Percentiles rank a stretch among this genome's conserved stretches.
Evolutionary conservation across 2,329 filamentous ascomycete genomes (phyloP).

Genomic region (Penicillium rolfsii): DNA sequence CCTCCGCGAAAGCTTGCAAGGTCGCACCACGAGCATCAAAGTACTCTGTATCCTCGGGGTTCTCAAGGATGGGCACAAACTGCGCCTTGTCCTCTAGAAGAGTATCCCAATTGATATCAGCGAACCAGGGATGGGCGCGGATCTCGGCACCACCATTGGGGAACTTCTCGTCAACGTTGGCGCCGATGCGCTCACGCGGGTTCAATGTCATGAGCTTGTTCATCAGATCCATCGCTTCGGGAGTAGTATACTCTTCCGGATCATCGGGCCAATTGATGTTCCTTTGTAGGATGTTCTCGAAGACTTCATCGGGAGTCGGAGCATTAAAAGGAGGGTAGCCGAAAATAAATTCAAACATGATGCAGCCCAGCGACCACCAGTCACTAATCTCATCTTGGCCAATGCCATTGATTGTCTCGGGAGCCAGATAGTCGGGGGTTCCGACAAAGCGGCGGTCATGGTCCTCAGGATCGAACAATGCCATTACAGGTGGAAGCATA

Average conservation of each 20-base stretch:
- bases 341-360: constrained; percentile 93
- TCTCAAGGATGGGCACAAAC: constrained; percentile 88
- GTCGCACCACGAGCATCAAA: constrained; percentile 92
- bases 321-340: constrained; percentile 94
- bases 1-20: constrained; percentile 87
- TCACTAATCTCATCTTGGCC: constrained; percentile 98
- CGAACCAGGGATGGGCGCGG: constrained; percentile 85
- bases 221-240: constrained; percentile 91
- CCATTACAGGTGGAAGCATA: constrained; percentile 90
- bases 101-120: constrained; percentile 83
- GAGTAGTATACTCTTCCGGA: constrained; percentile 75
- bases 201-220: constrained; percentile 87
- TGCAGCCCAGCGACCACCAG: constrained; percentile 99
- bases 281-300: constrained; percentile 90
- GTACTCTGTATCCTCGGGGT: constrained; percentile 97
- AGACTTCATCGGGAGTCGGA: constrained; percentile 85
- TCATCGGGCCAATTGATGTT: constrained; percentile 92
- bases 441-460: constrained; percentile 92
- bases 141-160: constrained; percentile 88
- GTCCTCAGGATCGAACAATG: constrained; percentile 92
- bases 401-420: constrained; percentile 92
- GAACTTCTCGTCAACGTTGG: constrained; percentile 82
- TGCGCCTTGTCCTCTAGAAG: constrained; percentile 94
- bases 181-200: constrained; percentile 77
- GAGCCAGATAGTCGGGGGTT: constrained; percentile 94